Base-by-base conservation (phyloP, 768 basidiomycete species). In the Suillus discolor region DNA sequence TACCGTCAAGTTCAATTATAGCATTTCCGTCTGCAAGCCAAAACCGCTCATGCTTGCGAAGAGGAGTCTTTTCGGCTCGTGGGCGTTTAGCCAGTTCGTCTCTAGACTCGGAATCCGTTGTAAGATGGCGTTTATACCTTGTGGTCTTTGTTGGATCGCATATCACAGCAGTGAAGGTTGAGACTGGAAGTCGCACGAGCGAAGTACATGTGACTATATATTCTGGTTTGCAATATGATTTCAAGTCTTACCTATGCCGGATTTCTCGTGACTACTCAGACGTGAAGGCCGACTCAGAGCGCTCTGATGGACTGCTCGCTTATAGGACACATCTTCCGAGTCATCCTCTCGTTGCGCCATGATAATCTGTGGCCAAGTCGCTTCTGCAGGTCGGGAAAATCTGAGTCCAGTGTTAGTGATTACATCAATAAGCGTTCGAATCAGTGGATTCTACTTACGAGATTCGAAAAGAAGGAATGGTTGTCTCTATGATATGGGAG, bases 1-100 rank as follows among this genome's bases (percentile, higher is more conserved):
- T 74, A 34, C 72, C 67, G 16, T 74, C 67, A 31, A 79, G 65
- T 61, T 79, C 74, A 5, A 84, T 53, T 39, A 80, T 71, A 7
- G 79, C 69, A 20, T 73, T 74, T 8, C 79, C 81, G 62, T 79
- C 79, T 18, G 72, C 70, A 25, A 76, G 69, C 80, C 80, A 81
- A 57, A 78, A 73, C n/a, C 64, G n/a, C 60, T 68, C 42, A 64
- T 69, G 65, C 64, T 62, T 65, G 41, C 36, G 57, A 42, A 71
- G 18, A 20, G 18, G 18, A 20, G 1, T 0, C 18, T 18, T 20
- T 11, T 54, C 31, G 31, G 8, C 11, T 54, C 28, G 53, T 31
- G 53, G 4, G 28, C 28, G 28, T 31, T 54, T 54, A 11, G 28
- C 28, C 53, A 11, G 16, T 31, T 31, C 31, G 9, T 54, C 18